phyloP scores from a whole-genome alignment of 176 grass and related monocot species.

The Raddia distichophylla region DNA sequence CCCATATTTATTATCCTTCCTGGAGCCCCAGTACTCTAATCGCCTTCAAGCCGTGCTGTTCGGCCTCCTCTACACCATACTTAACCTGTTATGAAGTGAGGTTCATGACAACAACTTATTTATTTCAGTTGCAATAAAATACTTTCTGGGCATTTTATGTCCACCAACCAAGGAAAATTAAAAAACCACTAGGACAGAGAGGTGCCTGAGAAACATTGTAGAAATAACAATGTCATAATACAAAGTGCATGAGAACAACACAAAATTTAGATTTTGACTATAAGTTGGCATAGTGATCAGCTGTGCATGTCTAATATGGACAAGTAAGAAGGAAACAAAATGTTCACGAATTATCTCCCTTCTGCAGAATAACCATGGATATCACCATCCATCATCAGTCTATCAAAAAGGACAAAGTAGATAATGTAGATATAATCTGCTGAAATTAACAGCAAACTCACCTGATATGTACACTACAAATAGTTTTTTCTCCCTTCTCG shows the following conservation, averaged over 20 bases:
- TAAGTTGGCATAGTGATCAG: not conserved
- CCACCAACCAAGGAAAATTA: not conserved
- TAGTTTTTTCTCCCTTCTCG: slow-evolving; percentile 79
- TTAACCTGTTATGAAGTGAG: not conserved
- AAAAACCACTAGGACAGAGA: slow-evolving; percentile 14
- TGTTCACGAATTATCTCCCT: not conserved
- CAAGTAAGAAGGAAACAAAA: not conserved
- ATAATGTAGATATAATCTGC: slow-evolving; percentile 22
- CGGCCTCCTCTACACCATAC: not conserved
- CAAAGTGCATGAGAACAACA: not conserved
- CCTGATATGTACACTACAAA: slow-evolving; percentile 98
- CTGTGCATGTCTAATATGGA: slow-evolving; percentile 4
- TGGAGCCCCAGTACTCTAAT: not conserved
- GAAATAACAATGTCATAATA: not conserved
- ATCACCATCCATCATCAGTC: slow-evolving; percentile 1
- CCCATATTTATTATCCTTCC: not conserved
- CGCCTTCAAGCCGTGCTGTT: not conserved
- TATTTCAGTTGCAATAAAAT: not conserved
- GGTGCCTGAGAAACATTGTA: not conserved
- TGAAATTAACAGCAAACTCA: slow-evolving; percentile 31
- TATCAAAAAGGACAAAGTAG: slow-evolving; percentile 1
- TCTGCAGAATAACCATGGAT: slow-evolving; percentile 1
- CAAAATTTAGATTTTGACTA: slow-evolving; percentile 7
- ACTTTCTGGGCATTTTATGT: not conserved
- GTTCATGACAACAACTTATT: not conserved